These are phyloP conservation scores for Teunomyces funiuensis DNA, from an alignment of 805 yeast species.

Conservation along the genomic window DNA sequence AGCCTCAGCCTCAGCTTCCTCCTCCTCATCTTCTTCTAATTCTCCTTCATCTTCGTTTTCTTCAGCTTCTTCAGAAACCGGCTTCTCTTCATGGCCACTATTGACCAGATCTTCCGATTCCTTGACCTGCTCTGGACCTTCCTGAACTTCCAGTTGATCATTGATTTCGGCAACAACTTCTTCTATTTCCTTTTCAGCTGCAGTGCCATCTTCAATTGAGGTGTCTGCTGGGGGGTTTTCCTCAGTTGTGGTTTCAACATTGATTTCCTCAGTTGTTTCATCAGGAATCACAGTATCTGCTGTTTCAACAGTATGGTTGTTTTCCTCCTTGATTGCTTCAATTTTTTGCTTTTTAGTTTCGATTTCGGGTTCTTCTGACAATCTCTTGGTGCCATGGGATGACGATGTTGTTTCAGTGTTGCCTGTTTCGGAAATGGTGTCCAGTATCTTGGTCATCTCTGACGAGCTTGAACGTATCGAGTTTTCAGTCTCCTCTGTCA, in stretches of 20 bases:
- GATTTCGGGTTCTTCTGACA: neutral
- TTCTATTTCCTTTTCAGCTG: conserved; percentile 55
- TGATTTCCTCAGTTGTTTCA: conserved; percentile 31
- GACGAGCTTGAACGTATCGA: neutral
- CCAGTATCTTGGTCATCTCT: neutral
- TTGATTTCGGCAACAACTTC: conserved; percentile 97
- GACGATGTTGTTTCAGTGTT: conserved; percentile 1
- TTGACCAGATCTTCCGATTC: neutral
- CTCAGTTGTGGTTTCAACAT: neutral
- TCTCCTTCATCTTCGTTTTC: conserved; percentile 11
- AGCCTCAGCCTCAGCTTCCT: conserved; percentile 10
- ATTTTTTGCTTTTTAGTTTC: conserved; percentile 2
- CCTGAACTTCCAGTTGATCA: conserved; percentile 40
- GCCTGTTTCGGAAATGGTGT: neutral
- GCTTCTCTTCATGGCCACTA: conserved; percentile 10
- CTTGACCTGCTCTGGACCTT: conserved; percentile 4
- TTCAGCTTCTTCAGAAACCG: conserved; percentile 2
- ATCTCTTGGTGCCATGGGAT: neutral
- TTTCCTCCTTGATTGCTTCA: neutral
- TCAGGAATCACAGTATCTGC: conserved; percentile 4
- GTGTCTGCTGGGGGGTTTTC: too few relatives aligned
- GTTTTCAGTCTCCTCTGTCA: conserved; percentile 2
- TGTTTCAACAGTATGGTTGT: conserved; percentile 2
- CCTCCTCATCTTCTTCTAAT: conserved; percentile 11
- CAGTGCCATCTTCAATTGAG: conserved; percentile 1